Base-by-base conservation (phyloP, 352 stramenopile species). In the Phytopythium sindhum region DNA sequence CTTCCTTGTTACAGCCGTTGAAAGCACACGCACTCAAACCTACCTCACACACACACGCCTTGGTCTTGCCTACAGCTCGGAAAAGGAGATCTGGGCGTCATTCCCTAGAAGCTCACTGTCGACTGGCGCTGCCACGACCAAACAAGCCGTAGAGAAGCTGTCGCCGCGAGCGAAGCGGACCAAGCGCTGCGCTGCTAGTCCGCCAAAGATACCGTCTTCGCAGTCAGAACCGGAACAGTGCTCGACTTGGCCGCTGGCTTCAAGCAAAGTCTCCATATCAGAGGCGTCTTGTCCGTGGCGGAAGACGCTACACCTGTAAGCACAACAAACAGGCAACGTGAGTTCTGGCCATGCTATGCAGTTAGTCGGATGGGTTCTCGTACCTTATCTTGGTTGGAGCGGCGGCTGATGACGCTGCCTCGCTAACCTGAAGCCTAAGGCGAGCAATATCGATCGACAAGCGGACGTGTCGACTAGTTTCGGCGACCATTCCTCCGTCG, bases 191-290 rank as follows among this genome's bases (percentile, higher is more conserved):
- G 54, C 68, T 35, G 77, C 73, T 5, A 84, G 47, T 11, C 80
- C 78, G 11, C 81, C 31, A 26, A 88, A 91, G 48, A 89, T 70
- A 7, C 57, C 82, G 41, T 71, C 58, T 5, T 76, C 54, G 41
- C 79, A 89, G 37, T 64, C 63, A 17, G 47, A 14, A 10, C 54
- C 61, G 42, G 52, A 47, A 37, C 81, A 90, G 19, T 75, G 59
- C 47, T 90, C 79, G 10, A 89, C 64, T 15, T 41, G 39, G 21
- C 50, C 59, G 37, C 59, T 72, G 21, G 72, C 65, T 72, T 88
- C 75, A 24, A 89, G 60, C 6, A 74, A 63, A 10, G 66, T 51
- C 24, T 55, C n/a, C 8, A 47, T 55, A 21, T 56, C 12, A n/a
- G 42, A 39, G 6, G 37, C 8, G 4, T 60, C 59, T 62, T 41